Base-by-base conservation (phyloP, 139 green algal genomes). In the Edaphochlamys debaryana region DNA sequence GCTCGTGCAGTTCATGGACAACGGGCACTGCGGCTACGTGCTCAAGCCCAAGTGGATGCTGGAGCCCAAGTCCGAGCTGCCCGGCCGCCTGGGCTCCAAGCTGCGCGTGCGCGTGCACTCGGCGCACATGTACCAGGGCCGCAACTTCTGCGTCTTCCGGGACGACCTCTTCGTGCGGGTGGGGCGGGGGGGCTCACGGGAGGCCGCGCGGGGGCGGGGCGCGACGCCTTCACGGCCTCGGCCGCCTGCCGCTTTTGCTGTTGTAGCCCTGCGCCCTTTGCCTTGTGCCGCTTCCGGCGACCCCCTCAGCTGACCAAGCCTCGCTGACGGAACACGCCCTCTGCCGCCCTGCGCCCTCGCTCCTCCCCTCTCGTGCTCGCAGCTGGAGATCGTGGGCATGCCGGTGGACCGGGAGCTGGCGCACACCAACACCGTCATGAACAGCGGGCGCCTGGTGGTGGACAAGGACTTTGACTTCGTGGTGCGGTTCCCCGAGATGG, bases 1-100 rank as follows among this genome's bases (percentile, higher is more conserved):
- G n/a, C n/a, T n/a, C n/a, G n/a, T n/a, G 30, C 82, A 88, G 87
- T 91, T 91, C 79, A 66, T 68, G 63, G 73, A 84, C 58, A 89
- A 91, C 60, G 79, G 73, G 37, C 34, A 74, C 36, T 87, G 79
- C 63, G 84, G 87, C 40, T 91, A 91, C 69, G 87, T 91, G 50
- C 66, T 87, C 2, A 91, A 91, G 69, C 87, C 87, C 25, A 56
- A 82, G 34, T 90, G 86, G 86, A 90, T 90, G 86, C 62, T 71
- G 0, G 8, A 60, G 30, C 52, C 72, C 23, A 20, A 15, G 32
- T 2, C 27, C 8, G 27, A 42, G 45, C 73, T 83, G 48, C 71
- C 82, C 20, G 15, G 2, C 8, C 34, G 37, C 1, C 52, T 0
- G 9, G 45, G 45, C 0, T 77, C 77, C 29, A 56, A 22, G 32